Base-by-base conservation (phyloP, 2,329 filamentous ascomycete species). In the Stagonosporopsis chrysanthemi region DNA sequence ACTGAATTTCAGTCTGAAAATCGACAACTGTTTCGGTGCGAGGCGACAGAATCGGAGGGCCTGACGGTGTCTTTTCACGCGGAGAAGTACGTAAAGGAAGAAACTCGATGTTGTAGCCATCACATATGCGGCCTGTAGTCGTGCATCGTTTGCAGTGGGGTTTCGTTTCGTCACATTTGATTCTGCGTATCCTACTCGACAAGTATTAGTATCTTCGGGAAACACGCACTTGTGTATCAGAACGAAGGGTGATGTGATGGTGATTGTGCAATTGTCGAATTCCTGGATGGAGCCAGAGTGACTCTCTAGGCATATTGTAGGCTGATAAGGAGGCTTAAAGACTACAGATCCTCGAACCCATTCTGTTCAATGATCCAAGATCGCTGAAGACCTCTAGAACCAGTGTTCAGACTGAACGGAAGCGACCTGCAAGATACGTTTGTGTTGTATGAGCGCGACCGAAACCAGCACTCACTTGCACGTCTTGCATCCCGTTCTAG, bases 161-260 rank as follows among this genome's bases (percentile, higher is more conserved):
- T 50, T 71, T 74, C 39, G 65, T 63, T 42, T 75, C 71, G 56
- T 73, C 72, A 53, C 72, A 75, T 58, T 74, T 75, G 14, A 75
- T 61, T 52, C 62, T 65, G 26, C 71, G 70, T 39, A 74, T 71
- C 44, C 72, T 75, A 47, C 36, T 33, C 50, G 33, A 23, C 19
- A 4, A 48, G 26, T 22, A 57, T 57, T 28, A 57, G 54, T 23
- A 43, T 19, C 24, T 17, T 36, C 3, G 6, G 29, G 24, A 8
- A 29, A n/a, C 17, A 46, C 9, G n/a, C 35, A 11, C 22, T 6
- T 22, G 3, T 11, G 24, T 29, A 29, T 29, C 8, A 33, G 14
- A n/a, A 15, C 31, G 12, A 33, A 15, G 14, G 31, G 9, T 28
- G 15, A 33, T 2, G 31, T 33, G 31, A 15, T 1, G 3, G 31